Base-by-base conservation (phyloP, 805 yeast genomes). In the Pichia phayaonensis region DNA sequence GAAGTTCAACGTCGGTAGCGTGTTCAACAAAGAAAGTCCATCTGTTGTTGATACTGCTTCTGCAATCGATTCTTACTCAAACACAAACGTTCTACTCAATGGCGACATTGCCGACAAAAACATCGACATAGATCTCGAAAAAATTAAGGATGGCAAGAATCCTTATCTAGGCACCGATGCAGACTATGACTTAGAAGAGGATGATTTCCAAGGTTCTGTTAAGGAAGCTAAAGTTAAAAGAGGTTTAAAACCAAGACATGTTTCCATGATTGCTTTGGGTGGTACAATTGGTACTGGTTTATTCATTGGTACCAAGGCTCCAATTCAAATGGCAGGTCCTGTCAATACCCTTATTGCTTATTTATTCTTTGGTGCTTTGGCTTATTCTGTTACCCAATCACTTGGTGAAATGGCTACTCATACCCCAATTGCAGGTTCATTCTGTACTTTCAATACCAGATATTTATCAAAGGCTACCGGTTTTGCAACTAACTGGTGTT, bases 351-450 rank as follows among this genome's bases (percentile, higher is more conserved):
- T 85, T 26, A 79, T 85, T 45, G 76, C 87, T 2, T 85, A 80
- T 59, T 45, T 80, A 18, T 82, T 82, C 64, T 81, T 84, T 75
- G 87, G 84, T 38, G 64, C 84, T 1, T 61, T 85, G 44, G 87
- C 82, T 0, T 82, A 72, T 59, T 74, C 78, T 15, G 86, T 84
- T 47, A 80, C 86, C 21, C 90, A 84, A 62, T 76, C 84, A 4
- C 69, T 85, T 50, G 90, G 90, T 60, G 92, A 85, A 65, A 83
- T 85, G 90, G 89, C 90, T 46, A 84, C 90, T 11, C 81, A 75
- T 56, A 80, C 84, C 18, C 90, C 90, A 10, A 77, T 82, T 41
- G 73, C 81, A 1, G 82, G 82, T 49, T 81, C 88, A 0, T 83
- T 84, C 66, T 77, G 85, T 29, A 86, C 81, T 44, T 84, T 84